These are phyloP conservation scores for Kazachstania sp. DNA, from an alignment of 1,139 yeast genomes.

Conservation along the genomic window DNA sequence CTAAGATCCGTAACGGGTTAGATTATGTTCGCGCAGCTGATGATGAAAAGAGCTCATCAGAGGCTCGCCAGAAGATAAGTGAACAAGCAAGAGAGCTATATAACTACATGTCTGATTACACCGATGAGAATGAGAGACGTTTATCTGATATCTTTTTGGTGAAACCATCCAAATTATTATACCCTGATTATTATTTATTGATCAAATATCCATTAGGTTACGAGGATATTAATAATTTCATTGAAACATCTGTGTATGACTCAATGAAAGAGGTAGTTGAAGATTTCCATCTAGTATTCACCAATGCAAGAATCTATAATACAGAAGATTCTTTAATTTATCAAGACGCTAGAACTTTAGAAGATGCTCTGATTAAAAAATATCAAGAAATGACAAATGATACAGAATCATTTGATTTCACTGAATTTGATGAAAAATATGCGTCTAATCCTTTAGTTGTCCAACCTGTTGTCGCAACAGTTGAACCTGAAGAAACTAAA, in stretches of 20 bases:
- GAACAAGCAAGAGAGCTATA: conserved; percentile 27
- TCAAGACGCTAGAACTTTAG: conserved; percentile 65
- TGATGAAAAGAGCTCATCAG: conserved; percentile 38
- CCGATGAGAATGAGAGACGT: conserved; percentile 37
- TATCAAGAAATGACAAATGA: conserved; percentile 31
- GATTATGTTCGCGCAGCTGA: conserved; percentile 35
- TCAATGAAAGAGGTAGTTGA: conserved; percentile 53
- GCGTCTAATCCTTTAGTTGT: conserved; percentile 7
- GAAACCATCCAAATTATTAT: conserved; percentile 61
- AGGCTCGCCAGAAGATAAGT: conserved; percentile 35
- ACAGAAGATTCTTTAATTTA: conserved; percentile 83
- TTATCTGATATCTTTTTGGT: conserved; percentile 57
- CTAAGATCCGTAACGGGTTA: conserved; percentile 25
- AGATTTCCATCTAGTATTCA: conserved; percentile 69
- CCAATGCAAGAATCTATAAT: conserved; percentile 79
- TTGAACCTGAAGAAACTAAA: background rate
- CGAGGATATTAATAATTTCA: conserved; percentile 54
- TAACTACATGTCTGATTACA: conserved; percentile 38
- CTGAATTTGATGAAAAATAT: conserved; percentile 39
- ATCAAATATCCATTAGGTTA: conserved; percentile 78
- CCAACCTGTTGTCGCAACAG: background rate
- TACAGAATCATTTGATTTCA: conserved; percentile 37
- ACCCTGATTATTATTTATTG: conserved; percentile 81
- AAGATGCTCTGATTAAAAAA: conserved; percentile 37
- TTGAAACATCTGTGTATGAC: conserved; percentile 45